Evolutionary conservation across 495 filamentous ascomycete genomes (phyloP), one percentile per base, ranked within the genome.

Genomic region (Talaromyces thailandensis): DNA sequence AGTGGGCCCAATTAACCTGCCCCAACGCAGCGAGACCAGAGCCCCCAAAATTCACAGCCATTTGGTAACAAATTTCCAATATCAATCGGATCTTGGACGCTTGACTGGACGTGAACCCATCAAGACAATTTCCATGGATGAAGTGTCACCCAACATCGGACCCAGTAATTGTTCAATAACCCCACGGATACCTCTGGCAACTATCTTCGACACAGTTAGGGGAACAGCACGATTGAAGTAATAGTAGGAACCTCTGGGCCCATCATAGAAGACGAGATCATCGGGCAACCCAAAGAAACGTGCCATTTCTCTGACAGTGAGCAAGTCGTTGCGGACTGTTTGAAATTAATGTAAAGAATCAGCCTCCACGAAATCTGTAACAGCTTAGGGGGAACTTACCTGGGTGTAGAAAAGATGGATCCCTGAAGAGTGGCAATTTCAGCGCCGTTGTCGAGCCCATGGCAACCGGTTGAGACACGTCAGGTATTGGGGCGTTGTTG

Each of bases 211-310:
- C 4, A 56, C n/a, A 24, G 12, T 14, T 1, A 25, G 53, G 5
- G 53, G 53, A 56, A 56, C 53, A 16, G 53, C 53, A 28, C 3
- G 24, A 7, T 1, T 1, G 16, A 56, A 56, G 14, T 32, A 56
- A 18, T 18, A 25, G 21, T 56, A 56, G 6, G 26, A 56, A 2
- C 53, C 11, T 4, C 1, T 8, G 4, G 53, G 23, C n/a, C 26
- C 24, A 3, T 31, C 53, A 25, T 56, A 56, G 14, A 64, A 60
- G 26, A 64, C 40, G n/a, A 64, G 56, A 26, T 64, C 56, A 25
- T 64, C 62, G 7, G 25, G 18, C 32, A 64, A 64, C 3, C 62
- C 62, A 21, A 60, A 58, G 9, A 64, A 40, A 1, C 62, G 55
- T 5, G 62, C 62, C 18, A 64, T 16, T 24, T 64, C 62, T 4